phyloP scores from a whole-genome alignment of 371 early-diverging fungal genomes.

The Rhizomucor pusillus region DNA sequence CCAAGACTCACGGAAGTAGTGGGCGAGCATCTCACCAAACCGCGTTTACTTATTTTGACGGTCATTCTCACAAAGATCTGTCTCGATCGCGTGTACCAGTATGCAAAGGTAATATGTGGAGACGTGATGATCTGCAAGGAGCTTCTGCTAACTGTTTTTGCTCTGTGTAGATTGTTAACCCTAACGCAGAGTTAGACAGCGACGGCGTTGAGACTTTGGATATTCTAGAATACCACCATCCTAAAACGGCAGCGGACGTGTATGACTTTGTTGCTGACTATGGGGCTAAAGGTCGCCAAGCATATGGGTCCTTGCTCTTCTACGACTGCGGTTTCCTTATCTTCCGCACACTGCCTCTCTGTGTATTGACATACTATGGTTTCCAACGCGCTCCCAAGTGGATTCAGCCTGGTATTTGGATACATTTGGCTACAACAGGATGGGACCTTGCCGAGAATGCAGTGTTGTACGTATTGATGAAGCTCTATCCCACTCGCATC shows the following conservation, averaged over 20 bases:
- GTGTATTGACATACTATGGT: slow-evolving; percentile 33
- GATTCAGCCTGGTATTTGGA: slow-evolving; percentile 38
- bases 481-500: slow-evolving; percentile 32
- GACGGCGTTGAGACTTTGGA: slow-evolving; percentile 34
- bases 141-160: neutral
- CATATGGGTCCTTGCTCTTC: slow-evolving; percentile 31
- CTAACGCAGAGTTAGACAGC: slow-evolving; percentile 25
- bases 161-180: slow-evolving; percentile 35
- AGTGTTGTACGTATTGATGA: slow-evolving; percentile 23
- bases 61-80: slow-evolving; percentile 39
- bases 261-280: slow-evolving; percentile 30
- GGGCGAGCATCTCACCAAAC: slow-evolving; percentile 29
- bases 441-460: slow-evolving; percentile 33
- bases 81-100: slow-evolving; percentile 42
- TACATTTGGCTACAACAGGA: slow-evolving; percentile 27
- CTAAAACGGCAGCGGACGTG: slow-evolving; percentile 28
- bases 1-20: slow-evolving; percentile 25
- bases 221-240: slow-evolving; percentile 42
- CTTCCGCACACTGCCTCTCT: slow-evolving; percentile 32
- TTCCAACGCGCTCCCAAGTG: slow-evolving; percentile 28
- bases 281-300: slow-evolving; percentile 40
- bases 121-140: neutral
- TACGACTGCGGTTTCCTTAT: slow-evolving; percentile 38
- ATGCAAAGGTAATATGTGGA: slow-evolving; percentile 31
- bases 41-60: slow-evolving; percentile 36